Conservation (phyloP, 106 monocot species). For the Phalaenopsis aphrodite region DNA sequence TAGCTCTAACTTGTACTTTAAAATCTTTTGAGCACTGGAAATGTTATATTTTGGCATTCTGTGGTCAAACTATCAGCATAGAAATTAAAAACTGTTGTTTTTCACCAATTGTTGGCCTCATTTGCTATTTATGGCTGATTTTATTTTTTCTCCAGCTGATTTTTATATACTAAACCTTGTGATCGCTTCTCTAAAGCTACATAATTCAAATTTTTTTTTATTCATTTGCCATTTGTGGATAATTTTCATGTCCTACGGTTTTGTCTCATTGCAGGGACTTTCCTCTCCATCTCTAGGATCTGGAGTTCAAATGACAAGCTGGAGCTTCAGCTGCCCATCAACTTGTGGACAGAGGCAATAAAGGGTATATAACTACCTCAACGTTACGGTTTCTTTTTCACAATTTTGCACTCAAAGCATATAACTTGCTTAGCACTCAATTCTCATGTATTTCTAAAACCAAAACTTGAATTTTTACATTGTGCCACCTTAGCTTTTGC, state of each 20-base stretch:
- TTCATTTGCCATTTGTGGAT: background rate
- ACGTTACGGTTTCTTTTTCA: background rate
- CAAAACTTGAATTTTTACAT: background rate
- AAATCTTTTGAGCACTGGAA: background rate
- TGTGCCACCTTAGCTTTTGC: too few species aligned
- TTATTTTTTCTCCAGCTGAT: background rate
- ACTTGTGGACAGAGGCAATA: constrained; percentile 62
- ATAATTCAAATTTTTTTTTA: background rate
- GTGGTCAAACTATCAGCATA: background rate
- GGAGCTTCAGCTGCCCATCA: constrained; percentile 45
- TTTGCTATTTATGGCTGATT: background rate
- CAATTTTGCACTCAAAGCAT: too few species aligned
- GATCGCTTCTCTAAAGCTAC: background rate
- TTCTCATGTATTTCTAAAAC: background rate
- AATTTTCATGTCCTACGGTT: background rate
- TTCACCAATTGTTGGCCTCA: background rate
- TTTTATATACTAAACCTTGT: background rate
- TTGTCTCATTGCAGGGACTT: constrained; percentile 51
- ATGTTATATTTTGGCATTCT: background rate
- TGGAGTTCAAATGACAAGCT: constrained; percentile 66
- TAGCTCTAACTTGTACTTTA: background rate
- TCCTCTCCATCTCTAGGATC: constrained; percentile 49
- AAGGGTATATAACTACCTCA: constrained; percentile 35
- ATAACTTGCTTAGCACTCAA: too few species aligned
- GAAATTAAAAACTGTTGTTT: background rate